A percentile compares a stretch with the other conserved stretches of the same genome.
Evolutionary conservation across 371 early-diverging fungal species (phyloP).

Genomic region (Choanephora cucurbitarum): DNA sequence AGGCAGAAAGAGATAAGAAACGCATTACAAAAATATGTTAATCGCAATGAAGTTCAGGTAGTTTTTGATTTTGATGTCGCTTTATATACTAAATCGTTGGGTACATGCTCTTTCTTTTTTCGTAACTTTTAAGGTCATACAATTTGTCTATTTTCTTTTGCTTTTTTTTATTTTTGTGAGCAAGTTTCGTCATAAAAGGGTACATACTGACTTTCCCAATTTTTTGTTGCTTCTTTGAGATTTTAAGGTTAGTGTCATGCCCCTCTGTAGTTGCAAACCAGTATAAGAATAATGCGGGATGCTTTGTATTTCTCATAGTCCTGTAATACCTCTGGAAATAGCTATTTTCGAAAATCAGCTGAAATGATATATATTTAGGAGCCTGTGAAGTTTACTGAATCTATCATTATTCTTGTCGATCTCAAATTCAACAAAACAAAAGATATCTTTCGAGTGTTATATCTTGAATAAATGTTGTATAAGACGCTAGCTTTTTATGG

Average conservation of each 20-base stretch:
- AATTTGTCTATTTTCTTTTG: not conserved
- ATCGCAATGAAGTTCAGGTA: not conserved
- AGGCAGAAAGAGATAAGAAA: not conserved
- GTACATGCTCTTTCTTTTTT: no score
- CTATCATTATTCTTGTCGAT: no score
- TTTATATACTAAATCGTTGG: no score
- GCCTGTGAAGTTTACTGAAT: no score
- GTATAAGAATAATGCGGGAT: not conserved
- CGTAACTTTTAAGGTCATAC: not conserved
- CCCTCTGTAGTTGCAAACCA: not conserved
- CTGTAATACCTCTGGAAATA: not conserved
- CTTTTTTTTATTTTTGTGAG: not conserved
- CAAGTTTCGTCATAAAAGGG: no score
- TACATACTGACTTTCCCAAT: not conserved
- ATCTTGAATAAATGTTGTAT: no score
- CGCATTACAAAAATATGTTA: not conserved
- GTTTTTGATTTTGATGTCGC: no score
- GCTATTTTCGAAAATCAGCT: no score
- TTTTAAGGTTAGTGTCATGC: not conserved
- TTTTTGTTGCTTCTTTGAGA: not conserved
- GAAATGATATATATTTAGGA: no score
- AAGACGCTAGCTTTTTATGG: no score
- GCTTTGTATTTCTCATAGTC: not conserved
- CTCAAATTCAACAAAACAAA: no score
- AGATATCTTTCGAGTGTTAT: no score